These are phyloP conservation scores for Boletus mariae DNA, from an alignment of 1,284 basidiomycete genomes.

Conservation along the genomic window DNA sequence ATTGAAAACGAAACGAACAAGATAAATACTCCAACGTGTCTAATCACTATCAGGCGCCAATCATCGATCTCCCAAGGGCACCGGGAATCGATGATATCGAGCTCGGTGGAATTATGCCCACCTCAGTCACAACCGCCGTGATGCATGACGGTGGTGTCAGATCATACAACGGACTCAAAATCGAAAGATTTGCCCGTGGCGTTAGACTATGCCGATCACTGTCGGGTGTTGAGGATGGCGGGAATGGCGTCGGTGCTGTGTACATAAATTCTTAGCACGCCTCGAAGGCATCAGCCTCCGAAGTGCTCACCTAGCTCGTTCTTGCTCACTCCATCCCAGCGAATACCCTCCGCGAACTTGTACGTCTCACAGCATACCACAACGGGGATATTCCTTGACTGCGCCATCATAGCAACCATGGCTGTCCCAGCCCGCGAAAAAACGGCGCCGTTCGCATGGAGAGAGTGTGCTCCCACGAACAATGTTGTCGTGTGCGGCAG, in stretches of 20 bases:
- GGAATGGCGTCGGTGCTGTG: constrained; percentile 27
- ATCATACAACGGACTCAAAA: constrained; percentile 86
- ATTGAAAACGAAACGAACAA: not conserved
- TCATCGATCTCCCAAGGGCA: constrained; percentile 49
- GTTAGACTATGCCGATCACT: constrained; percentile 5
- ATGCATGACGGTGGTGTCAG: constrained; percentile 86
- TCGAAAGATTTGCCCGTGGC: constrained; percentile 53
- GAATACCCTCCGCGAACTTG: constrained; percentile 93
- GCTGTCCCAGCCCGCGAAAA: constrained; percentile 95
- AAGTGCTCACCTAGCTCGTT: constrained; percentile 81
- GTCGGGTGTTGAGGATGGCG: constrained; percentile 22
- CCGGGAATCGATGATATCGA: constrained; percentile 78
- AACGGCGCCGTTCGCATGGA: constrained; percentile 93
- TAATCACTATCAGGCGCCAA: constrained; percentile 18
- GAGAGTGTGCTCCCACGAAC: constrained; percentile 89
- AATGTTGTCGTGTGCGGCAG: constrained; percentile 81
- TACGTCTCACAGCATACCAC: constrained; percentile 98
- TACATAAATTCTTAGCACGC: constrained; percentile 7
- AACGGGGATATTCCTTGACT: constrained; percentile 85
- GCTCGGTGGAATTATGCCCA: constrained; percentile 86
- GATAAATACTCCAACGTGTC: constrained; percentile 15
- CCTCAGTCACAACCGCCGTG: constrained; percentile 95
- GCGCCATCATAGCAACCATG: constrained; percentile 94
- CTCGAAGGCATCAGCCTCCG: not conserved
- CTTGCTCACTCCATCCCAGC: constrained; percentile 92